phyloP scores from a whole-genome alignment of 1,284 basidiomycete species.

The Cerrena zonata region DNA sequence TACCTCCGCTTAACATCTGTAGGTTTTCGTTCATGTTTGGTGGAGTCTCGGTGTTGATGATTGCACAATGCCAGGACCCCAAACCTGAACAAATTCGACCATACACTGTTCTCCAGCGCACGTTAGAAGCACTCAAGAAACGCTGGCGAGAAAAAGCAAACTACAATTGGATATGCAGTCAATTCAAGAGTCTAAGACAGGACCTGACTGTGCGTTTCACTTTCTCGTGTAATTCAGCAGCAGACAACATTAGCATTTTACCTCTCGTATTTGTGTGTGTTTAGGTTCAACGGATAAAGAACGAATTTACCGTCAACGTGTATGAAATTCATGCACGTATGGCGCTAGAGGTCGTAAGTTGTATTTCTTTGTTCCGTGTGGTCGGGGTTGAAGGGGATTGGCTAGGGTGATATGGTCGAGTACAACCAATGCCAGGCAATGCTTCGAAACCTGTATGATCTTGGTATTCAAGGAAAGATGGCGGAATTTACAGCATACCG shows the following conservation, averaged over 20 bases:
- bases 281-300: conserved; percentile 98
- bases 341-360: conserved; percentile 80
- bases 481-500: conserved; percentile 97
- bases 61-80: no score
- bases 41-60: no score
- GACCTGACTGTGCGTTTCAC: conserved; percentile 81
- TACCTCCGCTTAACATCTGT: conserved; percentile 93
- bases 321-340: conserved; percentile 99
- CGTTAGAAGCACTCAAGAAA: conserved; percentile 81
- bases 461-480: conserved; percentile 83
- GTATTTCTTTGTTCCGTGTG: neutral
- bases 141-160: conserved; percentile 83
- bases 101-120: conserved; percentile 77
- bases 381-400: neutral
- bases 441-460: conserved; percentile 85
- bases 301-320: conserved; percentile 94
- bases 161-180: conserved; percentile 93
- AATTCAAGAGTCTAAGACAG: conserved; percentile 96
- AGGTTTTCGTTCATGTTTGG: conserved; percentile 33
- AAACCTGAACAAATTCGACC: conserved; percentile 93
- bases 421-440: conserved; percentile 97
- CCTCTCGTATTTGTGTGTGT: neutral
- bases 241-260: neutral
- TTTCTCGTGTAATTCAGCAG: conserved; percentile 2
- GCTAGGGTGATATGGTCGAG: conserved; percentile 92